Evolutionary conservation across 192 early-diverging fungal genomes (phyloP).

Genomic region (Backusella tuberculispora): DNA sequence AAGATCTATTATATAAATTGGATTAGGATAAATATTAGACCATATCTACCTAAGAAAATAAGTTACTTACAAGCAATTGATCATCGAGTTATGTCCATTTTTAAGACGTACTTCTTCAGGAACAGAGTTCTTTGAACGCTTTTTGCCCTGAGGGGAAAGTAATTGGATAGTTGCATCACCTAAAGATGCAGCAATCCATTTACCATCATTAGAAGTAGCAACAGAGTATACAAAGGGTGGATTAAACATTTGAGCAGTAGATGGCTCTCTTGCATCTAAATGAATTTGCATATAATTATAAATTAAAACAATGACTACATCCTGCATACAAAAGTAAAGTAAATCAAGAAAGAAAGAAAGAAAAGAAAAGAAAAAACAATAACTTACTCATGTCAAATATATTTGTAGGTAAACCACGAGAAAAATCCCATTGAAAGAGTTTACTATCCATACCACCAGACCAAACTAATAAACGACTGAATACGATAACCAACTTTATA

Average conservation of each 20-base stretch:
- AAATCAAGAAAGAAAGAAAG: too few relatives aligned
- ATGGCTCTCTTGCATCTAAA: slow-evolving; percentile 26
- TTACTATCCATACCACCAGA: slow-evolving; percentile 58
- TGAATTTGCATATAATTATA: background rate
- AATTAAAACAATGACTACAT: too few relatives aligned
- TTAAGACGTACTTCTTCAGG: slow-evolving; percentile 10
- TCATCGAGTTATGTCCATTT: slow-evolving; percentile 34
- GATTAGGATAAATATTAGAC: background rate
- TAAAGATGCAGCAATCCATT: slow-evolving; percentile 46
- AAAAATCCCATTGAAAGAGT: slow-evolving; percentile 54
- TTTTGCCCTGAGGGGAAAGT: slow-evolving; percentile 20
- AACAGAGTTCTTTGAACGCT: background rate
- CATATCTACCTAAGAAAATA: background rate
- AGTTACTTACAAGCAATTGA: slow-evolving; percentile 33
- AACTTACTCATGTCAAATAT: slow-evolving; percentile 49
- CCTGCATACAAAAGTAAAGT: background rate
- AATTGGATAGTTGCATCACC: slow-evolving; percentile 53
- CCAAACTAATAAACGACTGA: slow-evolving; percentile 36
- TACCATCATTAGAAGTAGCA: slow-evolving; percentile 41
- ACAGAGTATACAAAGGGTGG: slow-evolving; percentile 60
- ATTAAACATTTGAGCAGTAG: slow-evolving; percentile 52
- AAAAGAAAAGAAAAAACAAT: background rate
- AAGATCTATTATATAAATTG: slow-evolving; percentile 1
- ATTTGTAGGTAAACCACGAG: slow-evolving; percentile 41
- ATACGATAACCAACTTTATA: background rate